Base-by-base conservation (phyloP, 2,329 filamentous ascomycete species). In the Rhynchosporium secalis region DNA sequence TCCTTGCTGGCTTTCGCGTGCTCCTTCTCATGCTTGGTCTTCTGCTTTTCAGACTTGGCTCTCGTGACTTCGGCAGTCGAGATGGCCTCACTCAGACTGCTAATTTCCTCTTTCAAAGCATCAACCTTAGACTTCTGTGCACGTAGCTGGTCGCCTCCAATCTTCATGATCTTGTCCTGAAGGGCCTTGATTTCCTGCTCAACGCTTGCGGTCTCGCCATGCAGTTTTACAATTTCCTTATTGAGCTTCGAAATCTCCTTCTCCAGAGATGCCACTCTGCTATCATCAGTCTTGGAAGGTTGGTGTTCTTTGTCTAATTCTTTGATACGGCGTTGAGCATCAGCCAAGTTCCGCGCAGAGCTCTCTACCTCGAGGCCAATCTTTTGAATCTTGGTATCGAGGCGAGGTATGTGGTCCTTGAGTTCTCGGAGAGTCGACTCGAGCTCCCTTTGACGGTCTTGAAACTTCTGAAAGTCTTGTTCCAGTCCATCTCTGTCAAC, bases 121-220 rank as follows among this genome's bases (percentile, higher is more conserved):
- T 98, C 94, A 40, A 99, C 92, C 79, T 90, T 96, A 65, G 91
- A 87, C 70, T 95, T 93, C 74, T 99, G 94, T 20, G 88, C 85
- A 60, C 95, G 88, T 20, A 99, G 86, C 77, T 91, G 92, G 72
- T 98, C 92, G 76, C 95, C 95, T 72, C 95, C 95, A 66, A 96
- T 89, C 76, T 97, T 89, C 95, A 99, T 98, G 72, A 99, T 99
- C 80, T 93, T 96, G 81, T 95, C 89, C 74, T 99, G 94, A 1
- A 99, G 81, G 26, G 83, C 83, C 77, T 96, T 94, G 77, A 99
- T 98, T 76, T 98, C 95, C 31, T 88, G 87, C 74, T 99, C 95
- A 8, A 96, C 87, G 51, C 88, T 95, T 1, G 90, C 86, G n/a
- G 90, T 97, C 76, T 98, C 92, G 9, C 85, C 81, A 65, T 87